Evolutionary conservation across 352 stramenopile species (phyloP).

Genomic region (Pythium scleroteichum): DNA sequence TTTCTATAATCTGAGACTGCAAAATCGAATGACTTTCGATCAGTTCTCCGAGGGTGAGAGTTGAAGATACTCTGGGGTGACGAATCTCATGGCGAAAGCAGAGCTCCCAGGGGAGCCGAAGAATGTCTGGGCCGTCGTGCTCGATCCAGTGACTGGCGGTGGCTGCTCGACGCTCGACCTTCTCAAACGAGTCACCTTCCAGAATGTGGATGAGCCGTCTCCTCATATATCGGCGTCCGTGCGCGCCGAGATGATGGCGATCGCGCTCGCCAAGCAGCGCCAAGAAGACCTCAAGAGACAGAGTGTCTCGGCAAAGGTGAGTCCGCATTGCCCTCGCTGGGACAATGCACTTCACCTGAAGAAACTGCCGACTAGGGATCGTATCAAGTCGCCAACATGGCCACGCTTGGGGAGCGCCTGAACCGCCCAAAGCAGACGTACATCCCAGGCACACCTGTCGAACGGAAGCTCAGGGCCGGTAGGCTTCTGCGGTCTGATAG

Average conservation of each 20-base stretch:
- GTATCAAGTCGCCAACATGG: constrained; percentile 29
- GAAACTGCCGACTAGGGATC: background rate
- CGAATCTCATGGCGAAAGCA: too few relatives aligned
- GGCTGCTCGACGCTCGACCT: constrained; percentile 69
- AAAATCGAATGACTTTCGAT: too few relatives aligned
- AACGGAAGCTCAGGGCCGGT: constrained; percentile 43
- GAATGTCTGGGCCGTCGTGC: constrained; percentile 12
- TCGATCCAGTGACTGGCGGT: constrained; percentile 29
- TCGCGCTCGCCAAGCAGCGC: constrained; percentile 6
- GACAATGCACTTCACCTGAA: too few relatives aligned
- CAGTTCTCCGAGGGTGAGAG: too few relatives aligned
- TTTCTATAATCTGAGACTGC: too few relatives aligned
- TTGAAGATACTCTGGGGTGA: too few relatives aligned
- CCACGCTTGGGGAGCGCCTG: constrained; percentile 40
- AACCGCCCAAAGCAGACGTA: constrained; percentile 33
- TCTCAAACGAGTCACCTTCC: constrained; percentile 36
- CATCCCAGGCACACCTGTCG: constrained; percentile 39
- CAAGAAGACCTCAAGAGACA: constrained; percentile 13
- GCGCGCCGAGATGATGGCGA: constrained; percentile 46
- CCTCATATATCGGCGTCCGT: constrained; percentile 28
- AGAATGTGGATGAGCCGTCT: constrained; percentile 10
- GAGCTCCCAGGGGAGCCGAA: too few relatives aligned
- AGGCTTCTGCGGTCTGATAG: constrained; percentile 36
- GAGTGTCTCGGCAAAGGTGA: constrained; percentile 3
- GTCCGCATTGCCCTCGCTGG: too few relatives aligned